These are phyloP conservation scores for Nitzschia inconspicua DNA, from an alignment of 108 stramenopile species.

Conservation along the genomic window DNA sequence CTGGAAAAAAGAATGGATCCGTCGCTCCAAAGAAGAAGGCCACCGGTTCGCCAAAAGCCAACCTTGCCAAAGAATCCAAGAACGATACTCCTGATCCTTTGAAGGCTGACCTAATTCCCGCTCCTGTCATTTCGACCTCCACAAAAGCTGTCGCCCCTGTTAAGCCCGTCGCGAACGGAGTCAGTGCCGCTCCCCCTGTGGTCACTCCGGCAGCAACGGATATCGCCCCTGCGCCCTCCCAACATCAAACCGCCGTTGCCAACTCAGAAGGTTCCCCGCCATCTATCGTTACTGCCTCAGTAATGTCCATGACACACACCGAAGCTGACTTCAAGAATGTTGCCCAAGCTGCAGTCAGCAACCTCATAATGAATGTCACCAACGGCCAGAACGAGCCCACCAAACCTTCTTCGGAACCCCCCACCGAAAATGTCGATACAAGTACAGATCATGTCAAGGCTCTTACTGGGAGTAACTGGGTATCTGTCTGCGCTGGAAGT, in stretches of 20 bases:
- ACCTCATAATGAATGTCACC: slow-evolving; percentile 60
- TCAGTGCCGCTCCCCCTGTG: not conserved
- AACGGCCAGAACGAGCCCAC: not conserved
- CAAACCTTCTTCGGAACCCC: not conserved
- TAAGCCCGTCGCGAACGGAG: not conserved
- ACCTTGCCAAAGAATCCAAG: not conserved
- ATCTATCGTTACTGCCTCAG: slow-evolving; percentile 3
- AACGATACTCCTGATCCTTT: slow-evolving; percentile 28
- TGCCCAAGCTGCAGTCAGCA: slow-evolving; percentile 74
- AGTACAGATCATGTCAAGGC: slow-evolving; percentile 84
- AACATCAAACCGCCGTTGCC: not conserved
- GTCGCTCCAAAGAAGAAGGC: not conserved
- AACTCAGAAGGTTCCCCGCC: slow-evolving; percentile 1
- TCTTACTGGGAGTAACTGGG: slow-evolving; percentile 84
- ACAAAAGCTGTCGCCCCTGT: not conserved
- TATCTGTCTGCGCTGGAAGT: slow-evolving; percentile 59
- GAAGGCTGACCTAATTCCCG: no score
- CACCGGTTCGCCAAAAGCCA: not conserved
- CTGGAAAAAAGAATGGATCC: not conserved
- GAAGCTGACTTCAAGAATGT: slow-evolving; percentile 77
- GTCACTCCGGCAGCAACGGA: not conserved
- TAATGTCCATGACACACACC: slow-evolving; percentile 20
- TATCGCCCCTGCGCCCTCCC: not conserved
- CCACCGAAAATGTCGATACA: slow-evolving; percentile 51
- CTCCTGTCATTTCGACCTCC: not conserved